phyloP scores from a whole-genome alignment of 2,329 filamentous ascomycete genomes.

The Sordariomycetes sp. region DNA sequence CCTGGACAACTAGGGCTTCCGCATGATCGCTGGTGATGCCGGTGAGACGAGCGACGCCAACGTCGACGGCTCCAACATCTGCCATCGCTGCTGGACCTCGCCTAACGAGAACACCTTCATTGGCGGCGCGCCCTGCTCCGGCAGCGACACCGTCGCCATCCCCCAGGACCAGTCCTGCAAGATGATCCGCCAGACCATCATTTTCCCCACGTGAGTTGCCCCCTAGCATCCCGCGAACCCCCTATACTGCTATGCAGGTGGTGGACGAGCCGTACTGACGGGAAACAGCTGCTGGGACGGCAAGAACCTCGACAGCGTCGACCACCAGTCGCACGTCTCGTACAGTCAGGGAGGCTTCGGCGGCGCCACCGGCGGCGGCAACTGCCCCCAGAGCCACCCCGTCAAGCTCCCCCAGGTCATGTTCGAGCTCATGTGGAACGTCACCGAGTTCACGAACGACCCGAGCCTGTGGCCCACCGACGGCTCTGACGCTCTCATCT shows the following conservation, averaged over 20 bases:
- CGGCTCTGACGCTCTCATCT: slow-evolving; percentile 8
- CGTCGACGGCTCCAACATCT: slow-evolving; percentile 28
- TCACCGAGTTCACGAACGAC: slow-evolving; percentile 5
- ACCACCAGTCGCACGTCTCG: slow-evolving; percentile 23
- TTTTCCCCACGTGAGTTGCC: slow-evolving; percentile 32
- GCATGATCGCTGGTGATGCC: slow-evolving; percentile 32
- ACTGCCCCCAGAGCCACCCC: slow-evolving; percentile 7
- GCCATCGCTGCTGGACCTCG: slow-evolving; percentile 35
- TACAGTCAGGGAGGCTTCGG: slow-evolving; percentile 4
- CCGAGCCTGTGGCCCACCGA: slow-evolving; percentile 4
- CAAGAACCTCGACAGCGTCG: slow-evolving; percentile 31
- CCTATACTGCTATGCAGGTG: neutral
- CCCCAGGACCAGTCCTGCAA: slow-evolving; percentile 32
- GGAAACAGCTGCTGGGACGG: slow-evolving; percentile 41
- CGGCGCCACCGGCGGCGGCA: slow-evolving; percentile 1
- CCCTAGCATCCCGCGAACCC: neutral
- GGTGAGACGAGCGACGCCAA: slow-evolving; percentile 27
- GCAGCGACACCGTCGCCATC: slow-evolving; percentile 37
- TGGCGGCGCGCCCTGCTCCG: slow-evolving; percentile 37
- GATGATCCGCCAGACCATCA: slow-evolving; percentile 42
- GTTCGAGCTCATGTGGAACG: slow-evolving; percentile 8
- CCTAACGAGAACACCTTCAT: slow-evolving; percentile 33
- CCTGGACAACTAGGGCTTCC: slow-evolving; percentile 25
- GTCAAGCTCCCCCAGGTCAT: slow-evolving; percentile 8
- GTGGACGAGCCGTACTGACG: neutral